These are phyloP conservation scores for Lepidium didymum DNA, from an alignment of 345 rosid species.

Conservation along the genomic window DNA sequence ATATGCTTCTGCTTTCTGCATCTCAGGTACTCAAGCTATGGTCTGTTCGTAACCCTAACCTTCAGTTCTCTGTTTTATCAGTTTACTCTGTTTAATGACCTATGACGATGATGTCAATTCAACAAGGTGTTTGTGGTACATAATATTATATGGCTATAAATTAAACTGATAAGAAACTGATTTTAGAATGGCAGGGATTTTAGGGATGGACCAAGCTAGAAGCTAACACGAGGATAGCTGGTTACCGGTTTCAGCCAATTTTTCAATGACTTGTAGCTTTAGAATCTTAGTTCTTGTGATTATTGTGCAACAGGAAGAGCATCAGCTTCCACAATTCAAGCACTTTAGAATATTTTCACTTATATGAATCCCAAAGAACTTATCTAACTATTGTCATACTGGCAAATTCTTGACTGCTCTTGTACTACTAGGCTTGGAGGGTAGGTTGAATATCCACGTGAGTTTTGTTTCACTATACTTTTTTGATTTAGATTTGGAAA, in stretches of 20 bases:
- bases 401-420: no score
- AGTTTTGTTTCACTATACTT: no score
- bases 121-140: no score
- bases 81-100: neutral
- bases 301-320: neutral
- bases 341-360: no score
- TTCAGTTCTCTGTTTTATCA: neutral
- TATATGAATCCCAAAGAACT: no score
- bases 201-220: constrained; percentile 6
- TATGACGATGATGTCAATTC: neutral
- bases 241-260: no score
- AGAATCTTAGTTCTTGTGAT: constrained; percentile 19
- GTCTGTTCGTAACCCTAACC: neutral
- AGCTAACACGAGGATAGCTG: constrained; percentile 4
- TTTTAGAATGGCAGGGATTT: constrained; percentile 16
- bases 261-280: constrained; percentile 3
- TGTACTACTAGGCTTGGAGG: constrained; percentile 4
- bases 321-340: neutral
- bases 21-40: neutral
- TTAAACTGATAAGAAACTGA: no score
- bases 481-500: no score
- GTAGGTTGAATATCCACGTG: no score
- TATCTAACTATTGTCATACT: no score
- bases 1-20: neutral
- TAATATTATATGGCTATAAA: no score